Percentiles rank a stretch among this genome's conserved stretches.
Evolutionary conservation across 2,329 filamentous ascomycete species (phyloP).

Genomic region (Curvularia verruculosa): DNA sequence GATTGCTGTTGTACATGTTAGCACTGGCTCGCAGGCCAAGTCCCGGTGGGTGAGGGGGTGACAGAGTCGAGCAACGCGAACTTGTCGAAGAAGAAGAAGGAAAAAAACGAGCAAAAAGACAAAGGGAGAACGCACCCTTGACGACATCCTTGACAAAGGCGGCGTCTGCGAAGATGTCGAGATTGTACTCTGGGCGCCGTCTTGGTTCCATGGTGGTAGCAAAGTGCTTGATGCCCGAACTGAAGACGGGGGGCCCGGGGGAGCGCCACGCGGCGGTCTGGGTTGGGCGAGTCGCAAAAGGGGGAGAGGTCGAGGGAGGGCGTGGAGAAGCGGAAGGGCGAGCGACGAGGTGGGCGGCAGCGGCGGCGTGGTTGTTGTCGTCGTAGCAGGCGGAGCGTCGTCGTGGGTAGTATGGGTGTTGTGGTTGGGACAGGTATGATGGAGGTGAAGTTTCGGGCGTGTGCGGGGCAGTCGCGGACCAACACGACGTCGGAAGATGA

Average conservation of each 20-base stretch:
- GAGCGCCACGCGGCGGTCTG: constrained; percentile 22
- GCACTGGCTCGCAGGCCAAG: constrained; percentile 10
- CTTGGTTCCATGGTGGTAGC: constrained; percentile 64
- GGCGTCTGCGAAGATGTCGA: constrained; percentile 93
- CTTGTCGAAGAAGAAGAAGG: constrained; percentile 8
- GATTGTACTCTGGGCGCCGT: constrained; percentile 82
- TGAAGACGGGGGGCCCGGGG: constrained; percentile 1
- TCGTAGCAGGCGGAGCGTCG: constrained; percentile 1
- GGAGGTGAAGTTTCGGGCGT: constrained; percentile 19
- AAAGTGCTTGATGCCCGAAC: constrained; percentile 19
- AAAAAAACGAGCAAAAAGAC: constrained; percentile 6
- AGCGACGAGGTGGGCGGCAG: neutral
- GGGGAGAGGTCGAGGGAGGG: constrained; percentile 9
- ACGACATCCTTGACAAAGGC: constrained; percentile 89
- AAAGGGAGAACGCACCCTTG: constrained; percentile 68
- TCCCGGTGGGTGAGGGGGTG: constrained; percentile 16
- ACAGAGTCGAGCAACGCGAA: constrained; percentile 6
- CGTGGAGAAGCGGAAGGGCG: neutral
- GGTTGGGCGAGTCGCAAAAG: constrained; percentile 16
- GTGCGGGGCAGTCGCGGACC: constrained; percentile 24
- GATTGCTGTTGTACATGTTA: constrained; percentile 65
- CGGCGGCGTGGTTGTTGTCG: no score
- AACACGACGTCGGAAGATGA: constrained; percentile 16
- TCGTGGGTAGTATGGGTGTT: neutral
- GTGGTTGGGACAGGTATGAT: constrained; percentile 11